These are phyloP conservation scores for Pseudognaphalium luteoalbum DNA, from an alignment of 129 eudicot species.

Conservation along the genomic window DNA sequence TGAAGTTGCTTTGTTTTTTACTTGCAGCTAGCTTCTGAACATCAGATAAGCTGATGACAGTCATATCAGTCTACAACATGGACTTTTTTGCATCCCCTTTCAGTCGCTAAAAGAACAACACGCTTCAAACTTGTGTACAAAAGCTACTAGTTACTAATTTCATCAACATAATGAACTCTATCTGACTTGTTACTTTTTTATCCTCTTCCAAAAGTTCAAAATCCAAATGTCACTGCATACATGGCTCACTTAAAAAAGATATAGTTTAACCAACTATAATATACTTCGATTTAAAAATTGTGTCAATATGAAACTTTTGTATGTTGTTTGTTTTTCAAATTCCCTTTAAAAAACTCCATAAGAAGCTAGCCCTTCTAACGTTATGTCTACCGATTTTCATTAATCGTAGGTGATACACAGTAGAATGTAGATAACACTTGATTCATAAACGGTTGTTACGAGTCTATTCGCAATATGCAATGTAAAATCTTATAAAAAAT, in stretches of 20 bases:
- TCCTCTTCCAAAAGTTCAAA: background rate
- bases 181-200: background rate
- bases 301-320: too few relatives aligned
- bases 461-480: too few relatives aligned
- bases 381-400: too few relatives aligned
- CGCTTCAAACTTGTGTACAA: background rate
- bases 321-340: too few relatives aligned
- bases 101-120: background rate
- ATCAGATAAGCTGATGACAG: constrained; percentile 15
- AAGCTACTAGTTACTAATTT: background rate
- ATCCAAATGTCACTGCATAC: background rate
- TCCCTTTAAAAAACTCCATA: too few relatives aligned
- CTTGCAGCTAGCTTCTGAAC: constrained; percentile 12
- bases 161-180: background rate
- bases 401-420: too few relatives aligned
- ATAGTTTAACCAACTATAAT: too few relatives aligned
- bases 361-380: too few relatives aligned
- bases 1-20: constrained; percentile 4
- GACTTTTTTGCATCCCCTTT: constrained; percentile 6
- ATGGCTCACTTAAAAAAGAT: background rate
- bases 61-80: constrained; percentile 1
- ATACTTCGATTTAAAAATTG: too few relatives aligned
- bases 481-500: too few relatives aligned
- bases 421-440: too few relatives aligned
- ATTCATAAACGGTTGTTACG: too few relatives aligned